Evolutionary conservation across 2,329 filamentous ascomycete genomes (phyloP).

Genomic region (Paraconiothyrium sp.): DNA sequence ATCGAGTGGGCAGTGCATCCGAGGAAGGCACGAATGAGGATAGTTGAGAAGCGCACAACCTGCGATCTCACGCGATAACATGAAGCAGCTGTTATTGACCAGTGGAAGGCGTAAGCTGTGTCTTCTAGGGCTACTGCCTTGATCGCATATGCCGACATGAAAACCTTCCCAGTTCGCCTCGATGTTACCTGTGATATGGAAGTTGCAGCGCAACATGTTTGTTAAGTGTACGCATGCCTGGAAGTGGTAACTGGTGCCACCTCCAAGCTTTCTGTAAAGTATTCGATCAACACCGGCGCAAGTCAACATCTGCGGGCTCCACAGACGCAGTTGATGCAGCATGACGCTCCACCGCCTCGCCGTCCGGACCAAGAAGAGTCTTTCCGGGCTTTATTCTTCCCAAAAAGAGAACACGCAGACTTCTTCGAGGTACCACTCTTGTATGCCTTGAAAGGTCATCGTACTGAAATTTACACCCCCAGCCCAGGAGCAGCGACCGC

Average conservation of each 20-base stretch:
- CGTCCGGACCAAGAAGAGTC: constrained; percentile 41
- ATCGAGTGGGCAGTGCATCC: neutral
- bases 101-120: no score
- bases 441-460: neutral
- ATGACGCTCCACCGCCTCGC: constrained; percentile 41
- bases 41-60: no score
- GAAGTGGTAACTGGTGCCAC: neutral
- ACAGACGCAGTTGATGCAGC: constrained; percentile 21
- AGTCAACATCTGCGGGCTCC: constrained; percentile 5
- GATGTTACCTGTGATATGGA: neutral
- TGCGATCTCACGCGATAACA: no score
- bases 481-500: neutral
- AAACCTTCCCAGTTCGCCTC: neutral
- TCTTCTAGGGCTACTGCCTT: neutral
- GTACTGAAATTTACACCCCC: neutral
- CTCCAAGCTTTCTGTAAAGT: neutral
- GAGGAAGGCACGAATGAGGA: neutral
- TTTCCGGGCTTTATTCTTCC: constrained; percentile 39
- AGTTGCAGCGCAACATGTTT: constrained; percentile 12
- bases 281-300: neutral
- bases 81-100: no score
- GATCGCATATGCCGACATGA: neutral
- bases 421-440: constrained; percentile 17
- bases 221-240: constrained; percentile 21
- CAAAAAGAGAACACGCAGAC: constrained; percentile 17